A percentile compares a stretch with the other conserved stretches of the same genome.
Conservation (phyloP, 495 filamentous ascomycete genomes). For the Aspergillus heteromorphus region DNA sequence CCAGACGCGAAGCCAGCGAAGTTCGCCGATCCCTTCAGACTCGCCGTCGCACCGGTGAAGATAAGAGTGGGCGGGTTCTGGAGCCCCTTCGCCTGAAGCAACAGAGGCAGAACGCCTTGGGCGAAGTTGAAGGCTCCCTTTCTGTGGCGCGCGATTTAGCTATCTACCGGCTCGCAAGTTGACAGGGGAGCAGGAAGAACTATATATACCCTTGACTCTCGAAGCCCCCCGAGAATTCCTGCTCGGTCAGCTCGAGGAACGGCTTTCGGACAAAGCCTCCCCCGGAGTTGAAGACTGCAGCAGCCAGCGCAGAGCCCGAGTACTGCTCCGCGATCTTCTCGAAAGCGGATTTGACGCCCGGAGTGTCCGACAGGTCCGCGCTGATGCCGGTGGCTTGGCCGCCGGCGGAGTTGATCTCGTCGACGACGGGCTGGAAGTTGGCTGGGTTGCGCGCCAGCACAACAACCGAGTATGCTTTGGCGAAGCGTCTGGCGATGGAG, state of each 20-base stretch:
- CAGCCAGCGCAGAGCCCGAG: conserved; percentile 48
- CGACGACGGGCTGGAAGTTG: conserved; percentile 61
- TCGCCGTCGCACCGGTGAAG: conserved; percentile 83
- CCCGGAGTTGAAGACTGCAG: conserved; percentile 79
- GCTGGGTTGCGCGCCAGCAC: conserved; percentile 65
- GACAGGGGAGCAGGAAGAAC: not conserved
- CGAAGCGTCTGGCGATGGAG: conserved; percentile 62
- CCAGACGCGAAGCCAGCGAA: conserved; percentile 70
- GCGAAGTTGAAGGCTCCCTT: conserved; percentile 76
- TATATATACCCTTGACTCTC: conserved; percentile 56
- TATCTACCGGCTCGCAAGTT: not conserved
- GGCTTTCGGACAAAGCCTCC: conserved; percentile 68
- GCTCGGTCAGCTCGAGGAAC: conserved; percentile 66
- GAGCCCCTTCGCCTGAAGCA: conserved; percentile 53
- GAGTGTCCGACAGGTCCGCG: conserved; percentile 61
- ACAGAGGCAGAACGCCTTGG: conserved; percentile 63
- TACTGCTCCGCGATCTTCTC: conserved; percentile 57
- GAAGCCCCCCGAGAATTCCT: conserved; percentile 57
- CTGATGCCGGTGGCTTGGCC: conserved; percentile 73
- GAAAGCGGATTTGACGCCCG: conserved; percentile 62
- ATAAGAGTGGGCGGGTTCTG: conserved; percentile 71
- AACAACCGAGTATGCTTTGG: conserved; percentile 67
- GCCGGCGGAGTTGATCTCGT: conserved; percentile 64
- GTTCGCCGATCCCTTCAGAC: conserved; percentile 63
- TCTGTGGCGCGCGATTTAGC: conserved; percentile 26